These are phyloP conservation scores for Tetracladium setigerum DNA, from an alignment of 495 filamentous ascomycete species.

Conservation along the genomic window DNA sequence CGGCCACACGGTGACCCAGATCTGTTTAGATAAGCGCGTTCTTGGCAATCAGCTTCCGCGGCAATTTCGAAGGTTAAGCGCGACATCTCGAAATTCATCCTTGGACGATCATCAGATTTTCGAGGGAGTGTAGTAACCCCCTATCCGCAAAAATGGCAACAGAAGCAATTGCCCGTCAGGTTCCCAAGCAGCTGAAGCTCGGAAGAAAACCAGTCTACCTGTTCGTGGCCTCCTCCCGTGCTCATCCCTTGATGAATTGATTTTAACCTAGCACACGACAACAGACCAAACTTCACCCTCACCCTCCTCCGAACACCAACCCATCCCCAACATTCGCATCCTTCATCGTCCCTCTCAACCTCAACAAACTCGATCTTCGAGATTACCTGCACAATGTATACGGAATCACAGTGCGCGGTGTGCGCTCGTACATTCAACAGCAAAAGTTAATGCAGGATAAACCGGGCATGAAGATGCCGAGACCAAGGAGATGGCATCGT, in stretches of 20 bases:
- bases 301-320: conserved; percentile 63
- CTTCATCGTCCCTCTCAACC: conserved; percentile 77
- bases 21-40: too few relatives aligned
- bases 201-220: conserved; percentile 61
- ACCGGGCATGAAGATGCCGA: conserved; percentile 28
- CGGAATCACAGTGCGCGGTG: conserved; percentile 51
- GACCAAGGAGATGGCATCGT: conserved; percentile 40
- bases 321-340: conserved; percentile 71
- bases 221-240: conserved; percentile 35
- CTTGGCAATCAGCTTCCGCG: too few relatives aligned
- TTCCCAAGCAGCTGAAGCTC: conserved; percentile 11
- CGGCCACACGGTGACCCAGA: too few relatives aligned
- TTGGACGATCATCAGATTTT: too few relatives aligned
- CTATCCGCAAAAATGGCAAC: conserved; percentile 1
- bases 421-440: conserved; percentile 76
- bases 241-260: background rate
- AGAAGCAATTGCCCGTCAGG: background rate
- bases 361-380: conserved; percentile 87
- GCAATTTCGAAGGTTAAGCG: background rate
- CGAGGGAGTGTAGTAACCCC: too few relatives aligned
- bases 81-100: background rate
- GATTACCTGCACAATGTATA: conserved; percentile 82
- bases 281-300: conserved; percentile 71
- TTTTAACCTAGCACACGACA: background rate
- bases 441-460: conserved; percentile 47